phyloP scores from a whole-genome alignment of 139 green algal genomes.

The Chlorella sp. region DNA sequence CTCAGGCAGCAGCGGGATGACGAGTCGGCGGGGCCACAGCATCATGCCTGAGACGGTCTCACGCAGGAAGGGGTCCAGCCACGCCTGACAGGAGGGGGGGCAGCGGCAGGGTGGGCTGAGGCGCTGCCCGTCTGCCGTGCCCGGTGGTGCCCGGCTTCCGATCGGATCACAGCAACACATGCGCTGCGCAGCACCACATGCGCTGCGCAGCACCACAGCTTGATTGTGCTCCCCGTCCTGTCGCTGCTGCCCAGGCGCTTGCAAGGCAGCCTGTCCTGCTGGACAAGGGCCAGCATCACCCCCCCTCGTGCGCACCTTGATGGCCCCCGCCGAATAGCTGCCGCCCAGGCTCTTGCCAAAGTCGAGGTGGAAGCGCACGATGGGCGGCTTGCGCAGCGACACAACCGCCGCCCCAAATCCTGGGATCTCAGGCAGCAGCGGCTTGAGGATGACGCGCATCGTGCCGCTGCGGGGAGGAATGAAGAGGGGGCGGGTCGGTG shows the following conservation, averaged over 20 bases:
- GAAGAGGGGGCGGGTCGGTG: neutral
- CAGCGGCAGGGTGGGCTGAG: no score
- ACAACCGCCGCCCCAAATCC: slow-evolving; percentile 80
- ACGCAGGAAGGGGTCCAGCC: slow-evolving; percentile 69
- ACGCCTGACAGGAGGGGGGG: slow-evolving; percentile 12
- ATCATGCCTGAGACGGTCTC: slow-evolving; percentile 55
- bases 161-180: no score
- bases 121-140: no score
- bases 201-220: no score
- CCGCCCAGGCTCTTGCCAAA: slow-evolving; percentile 62
- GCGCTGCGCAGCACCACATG: no score
- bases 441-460: slow-evolving; percentile 27
- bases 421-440: slow-evolving; percentile 61
- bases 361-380: slow-evolving; percentile 62
- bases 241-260: neutral
- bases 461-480: slow-evolving; percentile 7
- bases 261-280: neutral
- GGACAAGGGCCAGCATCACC: no score
- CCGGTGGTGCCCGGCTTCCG: no score
- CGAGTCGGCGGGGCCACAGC: slow-evolving; percentile 70
- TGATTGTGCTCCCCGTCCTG: no score
- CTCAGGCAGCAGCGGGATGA: slow-evolving; percentile 63
- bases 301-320: no score
- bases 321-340: slow-evolving; percentile 37
- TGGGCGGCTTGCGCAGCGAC: slow-evolving; percentile 38